Evolutionary conservation across 75 land plant species (phyloP), one percentile per base, ranked within the genome.

Genomic region (Sequoia sempervirens): DNA sequence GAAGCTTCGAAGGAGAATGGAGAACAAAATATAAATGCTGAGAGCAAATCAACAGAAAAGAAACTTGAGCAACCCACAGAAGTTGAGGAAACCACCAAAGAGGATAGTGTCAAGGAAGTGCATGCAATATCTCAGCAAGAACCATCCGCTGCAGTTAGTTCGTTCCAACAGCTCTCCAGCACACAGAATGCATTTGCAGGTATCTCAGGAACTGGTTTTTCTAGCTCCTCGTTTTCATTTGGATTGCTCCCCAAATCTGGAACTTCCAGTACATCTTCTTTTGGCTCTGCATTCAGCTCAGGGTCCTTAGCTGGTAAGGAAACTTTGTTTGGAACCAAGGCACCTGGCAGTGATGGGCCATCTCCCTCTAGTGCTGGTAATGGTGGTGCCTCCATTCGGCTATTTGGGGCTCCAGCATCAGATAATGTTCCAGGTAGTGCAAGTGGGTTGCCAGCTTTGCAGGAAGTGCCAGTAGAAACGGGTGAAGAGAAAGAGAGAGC

Each of bases 401-500:
- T 90, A 9, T 88, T 91, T 86, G 89, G 90, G 2, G 32, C 87
- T 73, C 14, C 68, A 47, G 86, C 84, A n/a, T 41, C 89, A 30
- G 84, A 78, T 74, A 80, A 61, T 32, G 38, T 78, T 2, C 86
- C 87, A 78, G 80, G 82, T 85, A 88, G 76, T 75, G 40, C 73
- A n/a, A 84, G 72, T 69, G 81, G 45, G 12, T 43, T 82, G 23
- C 87, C 87, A 32, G 10, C 89, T 2, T 82, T 90, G 87, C 94
- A 93, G 87, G 97, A 93, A 84, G 97, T 92, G n/a, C 87, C 84
- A 20, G 84, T 90, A 83, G 93, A 95, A 84, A 95, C 99, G 17
- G 99, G 99, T 2, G 99, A 97, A 86, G 99, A 97, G 87, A 91
- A 97, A 83, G 99, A 97, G 88, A 88, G 89, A 82, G 86, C 89